Base-by-base conservation (phyloP, 768 basidiomycete species). In the Termitomyces sp. region DNA sequence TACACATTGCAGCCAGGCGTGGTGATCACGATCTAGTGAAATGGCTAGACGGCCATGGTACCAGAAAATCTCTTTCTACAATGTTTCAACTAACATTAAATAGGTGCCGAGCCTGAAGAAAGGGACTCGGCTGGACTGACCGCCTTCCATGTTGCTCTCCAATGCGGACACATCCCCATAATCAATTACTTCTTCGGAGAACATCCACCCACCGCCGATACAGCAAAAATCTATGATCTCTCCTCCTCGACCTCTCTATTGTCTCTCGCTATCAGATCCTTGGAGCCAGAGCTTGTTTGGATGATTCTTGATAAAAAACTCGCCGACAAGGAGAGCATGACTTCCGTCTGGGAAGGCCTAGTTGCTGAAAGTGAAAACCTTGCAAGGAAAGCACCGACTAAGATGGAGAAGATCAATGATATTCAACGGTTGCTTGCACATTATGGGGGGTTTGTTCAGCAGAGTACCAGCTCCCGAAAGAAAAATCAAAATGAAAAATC, bases 41-140 rank as follows among this genome's bases (percentile, higher is more conserved):
- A 62, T 91, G 88, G 88, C 79, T 92, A 13, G 80, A 86, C 69
- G 75, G 80, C 5, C 88, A 91, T 67, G 82, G 90, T 90, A 63
- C 31, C 1, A 63, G 83, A 70, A 51, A 55, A 41, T 47, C 61
- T 53, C 32, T 62, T 56, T 55, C 16, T 27, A 27, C 18, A 47
- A 51, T 59, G 57, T 60, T 53, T 57, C 59, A 39, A 59, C 57
- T 62, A 46, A 61, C 53, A 44, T 59, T 37, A 59, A 31, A 12
- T 64, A 91, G 90, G 83, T 71, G 88, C 87, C 49, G 86, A 90
- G 60, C 75, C 81, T 20, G 88, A 90, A 59, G 90, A 91, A 66
- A 79, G 81, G 53, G 78, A 90, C 68, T 77, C 75, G 0, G 61
- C 74, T 50, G 79, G 80, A 24, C 72, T 79, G 49, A 87, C 88